Percentiles rank a stretch among this genome's conserved stretches.
These are phyloP conservation scores for Mycena latifolia DNA, from an alignment of 768 basidiomycete species.

Conservation along the genomic window DNA sequence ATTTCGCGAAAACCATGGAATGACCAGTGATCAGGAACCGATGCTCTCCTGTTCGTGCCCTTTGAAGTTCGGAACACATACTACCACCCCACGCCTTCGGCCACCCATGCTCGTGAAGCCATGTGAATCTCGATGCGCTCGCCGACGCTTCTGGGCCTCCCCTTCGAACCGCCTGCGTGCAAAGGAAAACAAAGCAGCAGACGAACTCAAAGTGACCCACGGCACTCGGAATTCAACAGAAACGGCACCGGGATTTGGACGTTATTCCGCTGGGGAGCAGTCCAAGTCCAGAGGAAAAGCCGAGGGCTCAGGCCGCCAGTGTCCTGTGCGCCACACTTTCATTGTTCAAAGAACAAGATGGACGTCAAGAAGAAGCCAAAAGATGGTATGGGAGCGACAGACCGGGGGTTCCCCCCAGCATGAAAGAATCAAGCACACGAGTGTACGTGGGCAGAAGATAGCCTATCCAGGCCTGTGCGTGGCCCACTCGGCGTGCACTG, in stretches of 20 bases:
- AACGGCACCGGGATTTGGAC: slow-evolving; percentile 34
- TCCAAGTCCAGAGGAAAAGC: slow-evolving; percentile 32
- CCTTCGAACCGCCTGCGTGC: slow-evolving; percentile 25
- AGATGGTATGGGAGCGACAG: slow-evolving; percentile 10
- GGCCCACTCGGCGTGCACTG: slow-evolving; percentile 24
- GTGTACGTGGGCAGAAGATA: slow-evolving; percentile 18
- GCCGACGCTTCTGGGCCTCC: slow-evolving; percentile 36
- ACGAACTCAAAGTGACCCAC: slow-evolving; percentile 31
- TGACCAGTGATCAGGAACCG: slow-evolving; percentile 21
- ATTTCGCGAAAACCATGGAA: slow-evolving; percentile 12
- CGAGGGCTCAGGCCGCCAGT: slow-evolving; percentile 31
- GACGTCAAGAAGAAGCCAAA: slow-evolving; percentile 20
- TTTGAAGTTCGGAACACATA: slow-evolving; percentile 16
- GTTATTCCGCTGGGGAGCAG: slow-evolving; percentile 32
- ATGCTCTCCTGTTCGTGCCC: slow-evolving; percentile 34
- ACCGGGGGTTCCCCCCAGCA: slow-evolving; percentile 15
- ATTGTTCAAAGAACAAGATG: slow-evolving; percentile 20
- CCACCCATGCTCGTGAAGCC: slow-evolving; percentile 32
- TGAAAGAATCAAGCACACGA: slow-evolving; percentile 33
- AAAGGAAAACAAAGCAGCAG: slow-evolving; percentile 22
- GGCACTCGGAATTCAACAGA: slow-evolving; percentile 31
- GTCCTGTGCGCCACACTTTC: slow-evolving; percentile 25
- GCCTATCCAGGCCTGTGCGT: slow-evolving; percentile 25
- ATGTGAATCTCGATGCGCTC: slow-evolving; percentile 35
- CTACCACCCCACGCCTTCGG: slow-evolving; percentile 15